A percentile compares a stretch with the other conserved stretches of the same genome.
These are phyloP conservation scores for Effrenium voratum DNA, from an alignment of 73 alveolate species.

Conservation along the genomic window DNA sequence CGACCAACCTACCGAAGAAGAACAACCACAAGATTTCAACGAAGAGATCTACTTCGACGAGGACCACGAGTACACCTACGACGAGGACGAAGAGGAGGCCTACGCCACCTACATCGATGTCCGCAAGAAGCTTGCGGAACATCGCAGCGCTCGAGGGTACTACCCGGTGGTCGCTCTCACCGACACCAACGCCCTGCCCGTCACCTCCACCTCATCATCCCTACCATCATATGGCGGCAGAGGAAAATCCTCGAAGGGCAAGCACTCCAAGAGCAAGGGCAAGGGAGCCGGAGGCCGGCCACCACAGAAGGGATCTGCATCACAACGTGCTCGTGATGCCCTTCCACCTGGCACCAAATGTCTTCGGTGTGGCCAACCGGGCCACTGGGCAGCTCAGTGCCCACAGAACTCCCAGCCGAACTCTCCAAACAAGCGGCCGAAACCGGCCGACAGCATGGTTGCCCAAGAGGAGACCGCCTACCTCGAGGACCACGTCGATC, in stretches of 20 bases:
- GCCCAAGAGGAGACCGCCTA: background rate
- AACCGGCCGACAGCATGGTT: background rate
- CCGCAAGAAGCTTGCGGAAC: background rate
- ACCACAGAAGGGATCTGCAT: background rate
- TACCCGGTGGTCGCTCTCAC: slow-evolving; percentile 3
- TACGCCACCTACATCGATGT: slow-evolving; percentile 19
- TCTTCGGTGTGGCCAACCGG: background rate
- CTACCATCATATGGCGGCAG: background rate
- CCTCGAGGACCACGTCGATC: background rate
- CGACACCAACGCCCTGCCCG: background rate
- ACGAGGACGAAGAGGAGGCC: background rate
- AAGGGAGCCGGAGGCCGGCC: background rate
- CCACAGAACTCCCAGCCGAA: background rate
- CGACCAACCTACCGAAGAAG: background rate
- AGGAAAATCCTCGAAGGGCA: background rate
- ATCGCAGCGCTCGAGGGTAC: background rate
- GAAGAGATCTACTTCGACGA: background rate
- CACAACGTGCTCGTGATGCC: background rate
- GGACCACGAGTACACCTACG: background rate
- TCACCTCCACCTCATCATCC: background rate
- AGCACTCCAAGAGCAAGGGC: background rate
- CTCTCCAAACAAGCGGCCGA: background rate
- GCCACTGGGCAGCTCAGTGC: background rate
- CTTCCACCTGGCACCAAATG: background rate
- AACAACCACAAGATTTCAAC: background rate